Base-by-base conservation (phyloP, 2,329 filamentous ascomycete species). In the Gyromitra esculenta region DNA sequence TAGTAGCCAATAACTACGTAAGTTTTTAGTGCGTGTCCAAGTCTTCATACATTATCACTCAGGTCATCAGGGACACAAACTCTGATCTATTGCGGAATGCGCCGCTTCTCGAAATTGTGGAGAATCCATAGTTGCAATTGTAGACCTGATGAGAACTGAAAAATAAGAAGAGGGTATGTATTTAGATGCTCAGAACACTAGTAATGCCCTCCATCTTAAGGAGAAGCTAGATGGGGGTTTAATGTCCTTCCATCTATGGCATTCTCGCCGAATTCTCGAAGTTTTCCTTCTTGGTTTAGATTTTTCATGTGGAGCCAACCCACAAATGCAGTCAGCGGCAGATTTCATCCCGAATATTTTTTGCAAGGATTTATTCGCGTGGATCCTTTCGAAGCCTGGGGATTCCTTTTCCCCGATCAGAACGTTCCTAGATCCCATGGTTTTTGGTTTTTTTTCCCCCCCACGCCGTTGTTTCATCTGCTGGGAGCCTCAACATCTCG, bases 1-100 rank as follows among this genome's bases (percentile, higher is more conserved):
- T 96, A 95, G 86, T 97, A 97, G 69, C 89, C 87, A 81, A 93
- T 89, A 82, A 97, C 93, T 96, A 81, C 11, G 37, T 21, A 18
- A 6, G 39, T 21, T 65, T 35, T 75, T 43, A 73, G 50, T 41
- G 4, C n/a, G 43, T n/a, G 7, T 2, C 41, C 5, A 21, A 25
- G 9, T 45, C 54, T 57, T 59, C 6, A 52, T 35, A 62, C n/a
- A 25, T 37, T 43, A 41, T 41, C n/a, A 11, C 35, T 60, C 37
- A 15, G 13, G 52, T 43, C 25, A 68, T 15, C 1, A 8, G 21
- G 21, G 45, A 1, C 64, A 85, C 89, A 82, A 84, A 94, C 93
- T 96, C 75, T 97, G 92, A 79, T 96, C 92, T 82, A 97, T 89
- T 76, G 91, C 91, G 73, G 90, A 88, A 79, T 92, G 89, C 57